Base-by-base conservation (phyloP, 2,329 filamentous ascomycete genomes). In the Calonectria montana region DNA sequence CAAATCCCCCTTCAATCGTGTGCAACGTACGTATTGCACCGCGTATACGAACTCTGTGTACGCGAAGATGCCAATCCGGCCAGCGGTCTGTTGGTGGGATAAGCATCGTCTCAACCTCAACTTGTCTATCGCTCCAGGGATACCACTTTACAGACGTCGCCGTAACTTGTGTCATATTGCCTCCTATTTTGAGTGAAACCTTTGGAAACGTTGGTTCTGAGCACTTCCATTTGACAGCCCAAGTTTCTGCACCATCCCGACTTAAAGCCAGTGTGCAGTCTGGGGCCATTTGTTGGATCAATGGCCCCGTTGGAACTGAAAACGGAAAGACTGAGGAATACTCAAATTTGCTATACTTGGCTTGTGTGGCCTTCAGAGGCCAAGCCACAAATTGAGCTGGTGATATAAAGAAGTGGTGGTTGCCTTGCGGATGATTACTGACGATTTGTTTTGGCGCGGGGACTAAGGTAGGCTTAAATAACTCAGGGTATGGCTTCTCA, bases 271-370 rank as follows among this genome's bases (percentile, higher is more conserved):
- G 41, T 0, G 74, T 72, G 18, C 73, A 84, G 35, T 84, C 82
- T 0, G 81, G 82, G 0, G 82, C 82, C 21, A 82, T 77, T 37
- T 84, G 85, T 27, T 77, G 73, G 9, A 81, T 75, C 1, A 80
- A 67, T 1, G 74, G 80, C 27, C 85, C 86, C 0, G 81, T 82
- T 0, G 86, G 86, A 0, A 87, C 85, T 9, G 81, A 84, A 65
- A 88, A 88, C 0, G 80, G 83, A 48, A 88, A 88, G 0, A 84
- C 76, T 0, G 87, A 88, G 0, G 87, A 88, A 74, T 88, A 87
- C 3, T 85, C 85, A 48, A 87, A 86, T 70, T 87, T 87, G 71
- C 81, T 81, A 70, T 87, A 87, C 65, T 87, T 87, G 2, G 86
- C 84, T 70, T 86, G 80, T 0, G 74, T 81, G 0, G 82, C 83